phyloP scores from a whole-genome alignment of 2,329 filamentous ascomycete genomes.

The Ascocoryne sarcoides region DNA sequence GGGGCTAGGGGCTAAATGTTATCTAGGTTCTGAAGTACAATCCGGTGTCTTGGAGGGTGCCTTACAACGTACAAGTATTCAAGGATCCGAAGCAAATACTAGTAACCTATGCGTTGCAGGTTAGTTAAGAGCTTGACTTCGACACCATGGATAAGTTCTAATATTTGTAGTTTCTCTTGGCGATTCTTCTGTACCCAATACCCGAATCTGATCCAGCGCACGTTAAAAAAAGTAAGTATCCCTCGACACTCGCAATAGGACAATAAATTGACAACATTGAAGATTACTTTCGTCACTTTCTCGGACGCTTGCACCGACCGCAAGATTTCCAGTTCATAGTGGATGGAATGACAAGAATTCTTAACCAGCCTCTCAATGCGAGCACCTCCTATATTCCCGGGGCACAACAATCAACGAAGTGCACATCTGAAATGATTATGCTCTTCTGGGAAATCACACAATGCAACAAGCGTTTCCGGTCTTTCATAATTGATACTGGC shows the following conservation, averaged over 20 bases:
- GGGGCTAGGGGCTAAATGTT: constrained; percentile 2
- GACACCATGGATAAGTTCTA: not conserved
- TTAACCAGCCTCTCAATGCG: constrained; percentile 87
- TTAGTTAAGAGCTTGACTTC: constrained; percentile 4
- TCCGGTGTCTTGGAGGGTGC: constrained; percentile 84
- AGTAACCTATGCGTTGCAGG: constrained; percentile 76
- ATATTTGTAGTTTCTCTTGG: constrained; percentile 62
- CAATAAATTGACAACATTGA: not conserved
- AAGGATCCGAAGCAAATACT: constrained; percentile 85
- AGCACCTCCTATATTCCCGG: constrained; percentile 84
- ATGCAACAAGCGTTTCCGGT: constrained; percentile 94
- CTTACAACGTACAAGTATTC: constrained; percentile 87
- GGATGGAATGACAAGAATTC: constrained; percentile 83
- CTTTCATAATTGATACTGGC: constrained; percentile 94
- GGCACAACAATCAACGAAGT: constrained; percentile 67
- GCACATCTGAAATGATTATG: constrained; percentile 92
- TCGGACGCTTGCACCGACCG: constrained; percentile 71
- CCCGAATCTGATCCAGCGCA: constrained; percentile 61
- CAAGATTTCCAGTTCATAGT: constrained; percentile 98
- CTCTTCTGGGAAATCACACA: constrained; percentile 96
- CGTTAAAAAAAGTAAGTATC: constrained; percentile 54
- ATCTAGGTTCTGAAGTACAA: constrained; percentile 89
- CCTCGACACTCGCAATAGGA: not conserved
- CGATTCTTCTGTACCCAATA: constrained; percentile 77
- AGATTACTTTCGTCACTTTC: constrained; percentile 81